A percentile compares a stretch with the other conserved stretches of the same genome.
Conservation (phyloP, 176 grass and related monocot species). For the Tuctoria greenei region DNA sequence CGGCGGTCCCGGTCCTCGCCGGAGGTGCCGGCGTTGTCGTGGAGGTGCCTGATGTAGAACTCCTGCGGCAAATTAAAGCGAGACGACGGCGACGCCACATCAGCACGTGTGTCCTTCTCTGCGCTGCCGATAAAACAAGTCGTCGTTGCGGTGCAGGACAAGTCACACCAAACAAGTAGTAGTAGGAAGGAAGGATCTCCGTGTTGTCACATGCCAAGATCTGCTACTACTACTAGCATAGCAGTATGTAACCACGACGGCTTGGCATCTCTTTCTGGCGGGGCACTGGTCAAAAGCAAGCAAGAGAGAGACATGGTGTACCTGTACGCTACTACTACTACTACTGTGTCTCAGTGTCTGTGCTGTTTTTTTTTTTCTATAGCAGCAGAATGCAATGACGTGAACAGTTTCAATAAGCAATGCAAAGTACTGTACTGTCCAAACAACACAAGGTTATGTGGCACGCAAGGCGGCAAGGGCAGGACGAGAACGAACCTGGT, state of each 20-base stretch:
- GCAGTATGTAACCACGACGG: not conserved
- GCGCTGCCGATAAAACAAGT: not conserved
- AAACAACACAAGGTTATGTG: too few species aligned
- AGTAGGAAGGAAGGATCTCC: slow-evolving; percentile 34
- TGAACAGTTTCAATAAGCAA: not conserved
- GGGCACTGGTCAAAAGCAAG: slow-evolving; percentile 36
- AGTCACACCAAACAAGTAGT: slow-evolving; percentile 36
- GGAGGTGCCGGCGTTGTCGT: slow-evolving; percentile 43
- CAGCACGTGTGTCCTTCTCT: slow-evolving; percentile 28
- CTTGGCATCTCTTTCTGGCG: not conserved
- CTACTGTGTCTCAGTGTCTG: too few species aligned
- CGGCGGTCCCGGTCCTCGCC: slow-evolving; percentile 44
- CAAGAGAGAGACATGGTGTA: not conserved
- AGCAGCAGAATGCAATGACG: too few species aligned
- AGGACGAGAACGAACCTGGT: slow-evolving; percentile 40
- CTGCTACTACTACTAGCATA: slow-evolving; percentile 9
- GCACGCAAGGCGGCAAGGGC: too few species aligned
- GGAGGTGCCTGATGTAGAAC: slow-evolving; percentile 76
- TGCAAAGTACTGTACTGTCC: too few species aligned
- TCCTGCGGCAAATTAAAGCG: slow-evolving; percentile 66
- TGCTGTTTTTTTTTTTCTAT: too few species aligned
- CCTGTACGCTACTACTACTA: too few species aligned
- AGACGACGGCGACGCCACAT: not conserved
- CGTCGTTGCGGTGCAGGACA: not conserved
- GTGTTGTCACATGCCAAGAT: slow-evolving; percentile 42